Evolutionary conservation across 1,284 basidiomycete genomes (phyloP).

Genomic region (Singerocomus inundabilis): DNA sequence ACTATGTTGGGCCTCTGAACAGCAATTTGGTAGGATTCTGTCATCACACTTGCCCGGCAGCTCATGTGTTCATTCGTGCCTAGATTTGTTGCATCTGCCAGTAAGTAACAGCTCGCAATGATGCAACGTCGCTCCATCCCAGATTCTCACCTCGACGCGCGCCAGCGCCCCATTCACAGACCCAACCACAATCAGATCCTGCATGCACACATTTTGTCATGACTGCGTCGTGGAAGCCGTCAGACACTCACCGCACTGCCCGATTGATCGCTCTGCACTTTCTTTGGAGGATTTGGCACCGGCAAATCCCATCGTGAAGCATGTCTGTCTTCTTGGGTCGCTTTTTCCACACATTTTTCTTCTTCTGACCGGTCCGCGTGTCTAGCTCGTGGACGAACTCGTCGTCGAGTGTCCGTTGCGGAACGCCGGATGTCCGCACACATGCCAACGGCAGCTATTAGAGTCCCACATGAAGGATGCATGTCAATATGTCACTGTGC

Average conservation of each 20-base stretch:
- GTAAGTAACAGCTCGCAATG: slow-evolving; percentile 38
- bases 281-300: slow-evolving; percentile 49
- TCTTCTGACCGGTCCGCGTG: slow-evolving; percentile 18
- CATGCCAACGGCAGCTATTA: slow-evolving; percentile 71
- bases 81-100: slow-evolving; percentile 84
- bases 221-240: slow-evolving; percentile 74
- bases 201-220: slow-evolving; percentile 81
- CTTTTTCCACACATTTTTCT: slow-evolving; percentile 12
- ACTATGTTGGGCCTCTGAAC: slow-evolving; percentile 56
- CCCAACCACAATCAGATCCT: slow-evolving; percentile 70
- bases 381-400: slow-evolving; percentile 82
- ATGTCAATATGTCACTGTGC: slow-evolving; percentile 58
- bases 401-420: slow-evolving; percentile 68
- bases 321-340: slow-evolving; percentile 47
- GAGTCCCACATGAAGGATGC: slow-evolving; percentile 58
- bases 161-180: slow-evolving; percentile 69
- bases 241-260: slow-evolving; percentile 63
- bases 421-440: slow-evolving; percentile 57
- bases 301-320: slow-evolving; percentile 69
- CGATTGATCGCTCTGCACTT: slow-evolving; percentile 77
- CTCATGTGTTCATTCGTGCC: slow-evolving; percentile 7
- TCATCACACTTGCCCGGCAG: not conserved
- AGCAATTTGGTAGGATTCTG: slow-evolving; percentile 50
- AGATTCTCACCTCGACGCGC: slow-evolving; percentile 1
- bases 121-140: not conserved